Conservation (phyloP, 306 rosid genomes). For the Sechiopsis laciniata region DNA sequence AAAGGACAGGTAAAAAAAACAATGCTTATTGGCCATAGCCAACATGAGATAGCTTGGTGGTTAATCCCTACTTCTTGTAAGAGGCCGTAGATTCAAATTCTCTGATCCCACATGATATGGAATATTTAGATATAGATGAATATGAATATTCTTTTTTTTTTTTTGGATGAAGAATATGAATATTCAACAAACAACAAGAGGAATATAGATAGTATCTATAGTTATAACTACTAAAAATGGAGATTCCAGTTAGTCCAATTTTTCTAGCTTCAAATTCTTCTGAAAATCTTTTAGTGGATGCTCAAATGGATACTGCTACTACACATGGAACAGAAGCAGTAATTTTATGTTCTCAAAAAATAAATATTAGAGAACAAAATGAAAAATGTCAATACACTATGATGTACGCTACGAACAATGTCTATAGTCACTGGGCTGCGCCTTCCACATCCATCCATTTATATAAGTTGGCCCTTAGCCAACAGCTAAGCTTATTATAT, state of each 20-base stretch:
- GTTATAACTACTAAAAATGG: background rate
- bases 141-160: too few species aligned
- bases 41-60: background rate
- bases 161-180: too few species aligned
- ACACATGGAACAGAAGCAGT: background rate
- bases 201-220: background rate
- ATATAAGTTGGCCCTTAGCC: background rate
- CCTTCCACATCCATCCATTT: background rate
- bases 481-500: conserved; percentile 1
- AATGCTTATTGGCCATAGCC: background rate
- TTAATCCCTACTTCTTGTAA: background rate
- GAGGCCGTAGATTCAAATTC: background rate
- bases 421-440: background rate
- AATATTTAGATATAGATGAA: background rate
- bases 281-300: background rate
- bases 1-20: too few species aligned
- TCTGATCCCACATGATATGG: background rate
- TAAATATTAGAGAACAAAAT: background rate
- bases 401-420: background rate
- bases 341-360: background rate
- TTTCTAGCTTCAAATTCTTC: background rate
- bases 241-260: background rate
- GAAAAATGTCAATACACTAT: background rate
- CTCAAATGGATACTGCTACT: background rate
- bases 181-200: background rate